A percentile compares a stretch with the other conserved stretches of the same genome.
phyloP scores from a whole-genome alignment of 495 filamentous ascomycete genomes.

The Amphirosellinia nigrospora region DNA sequence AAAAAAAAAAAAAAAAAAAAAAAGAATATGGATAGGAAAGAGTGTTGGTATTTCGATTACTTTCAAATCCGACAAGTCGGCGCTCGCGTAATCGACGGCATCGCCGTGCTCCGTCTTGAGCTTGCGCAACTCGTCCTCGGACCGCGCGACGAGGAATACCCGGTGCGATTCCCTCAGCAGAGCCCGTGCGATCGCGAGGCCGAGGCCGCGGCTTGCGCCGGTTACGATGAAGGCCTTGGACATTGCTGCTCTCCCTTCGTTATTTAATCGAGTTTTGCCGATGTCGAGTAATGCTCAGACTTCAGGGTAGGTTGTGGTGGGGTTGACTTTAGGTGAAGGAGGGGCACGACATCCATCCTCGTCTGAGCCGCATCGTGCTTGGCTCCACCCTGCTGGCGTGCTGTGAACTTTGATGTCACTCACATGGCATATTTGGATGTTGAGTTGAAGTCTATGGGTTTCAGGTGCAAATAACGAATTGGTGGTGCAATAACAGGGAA shows the following conservation, averaged over 20 bases:
- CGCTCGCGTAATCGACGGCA: conserved; percentile 73
- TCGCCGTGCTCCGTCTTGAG: conserved; percentile 68
- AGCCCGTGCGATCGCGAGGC: conserved; percentile 74
- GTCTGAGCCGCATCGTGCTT: not conserved
- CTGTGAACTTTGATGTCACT: not conserved
- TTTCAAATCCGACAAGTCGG: conserved; percentile 74
- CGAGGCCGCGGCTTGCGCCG: conserved; percentile 78
- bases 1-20: too few relatives aligned
- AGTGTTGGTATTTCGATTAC: conserved; percentile 36
- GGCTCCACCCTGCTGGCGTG: not conserved
- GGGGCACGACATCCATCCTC: conserved; percentile 15
- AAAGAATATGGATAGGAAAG: too few relatives aligned
- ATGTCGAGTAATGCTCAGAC: too few relatives aligned
- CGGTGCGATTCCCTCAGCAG: conserved; percentile 72
- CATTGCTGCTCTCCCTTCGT: not conserved
- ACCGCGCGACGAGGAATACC: conserved; percentile 79
- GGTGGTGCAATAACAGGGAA: too few relatives aligned
- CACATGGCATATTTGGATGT: too few relatives aligned
- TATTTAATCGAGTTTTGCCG: not conserved
- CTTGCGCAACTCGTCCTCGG: conserved; percentile 65
- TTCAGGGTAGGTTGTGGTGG: too few relatives aligned
- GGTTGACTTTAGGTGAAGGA: not conserved
- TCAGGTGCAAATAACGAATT: too few relatives aligned
- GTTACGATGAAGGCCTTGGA: conserved; percentile 72
- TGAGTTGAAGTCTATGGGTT: not conserved